A percentile compares a stretch with the other conserved stretches of the same genome.
phyloP scores from a whole-genome alignment of 257 asterid genomes.

The Verbena officinalis region DNA sequence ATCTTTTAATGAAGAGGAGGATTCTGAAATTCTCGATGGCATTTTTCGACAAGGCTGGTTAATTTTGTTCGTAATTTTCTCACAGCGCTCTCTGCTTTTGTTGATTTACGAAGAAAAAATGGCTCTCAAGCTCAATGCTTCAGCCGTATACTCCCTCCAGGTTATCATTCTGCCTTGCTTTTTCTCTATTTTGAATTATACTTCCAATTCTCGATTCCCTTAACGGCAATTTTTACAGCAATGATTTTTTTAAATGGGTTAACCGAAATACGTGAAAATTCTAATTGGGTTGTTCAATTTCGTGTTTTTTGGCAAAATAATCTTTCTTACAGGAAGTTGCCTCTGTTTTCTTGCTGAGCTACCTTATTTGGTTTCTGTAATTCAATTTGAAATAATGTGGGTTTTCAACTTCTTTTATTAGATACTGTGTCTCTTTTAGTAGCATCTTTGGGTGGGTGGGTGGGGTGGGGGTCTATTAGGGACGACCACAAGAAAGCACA shows the following conservation, averaged over 20 bases:
- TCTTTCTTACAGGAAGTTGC: neutral
- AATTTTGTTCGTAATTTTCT: conserved; percentile 2
- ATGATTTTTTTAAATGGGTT: neutral
- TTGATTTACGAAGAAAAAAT: conserved; percentile 27
- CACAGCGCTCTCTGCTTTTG: neutral
- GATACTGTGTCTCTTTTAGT: neutral
- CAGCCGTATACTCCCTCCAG: conserved; percentile 46
- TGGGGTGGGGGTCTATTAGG: neutral
- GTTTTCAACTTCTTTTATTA: neutral
- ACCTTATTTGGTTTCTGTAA: neutral
- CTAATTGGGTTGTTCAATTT: neutral
- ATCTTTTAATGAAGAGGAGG: neutral
- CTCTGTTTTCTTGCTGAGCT: too few species aligned
- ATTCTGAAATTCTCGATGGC: conserved; percentile 8
- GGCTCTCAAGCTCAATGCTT: conserved; percentile 61
- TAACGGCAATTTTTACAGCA: neutral
- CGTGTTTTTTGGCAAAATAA: too few species aligned
- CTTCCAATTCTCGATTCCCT: neutral
- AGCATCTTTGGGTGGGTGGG: neutral
- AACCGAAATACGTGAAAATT: neutral
- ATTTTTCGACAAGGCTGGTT: neutral
- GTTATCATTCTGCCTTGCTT: conserved; percentile 28
- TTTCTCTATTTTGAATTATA: neutral
- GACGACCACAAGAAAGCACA: too few species aligned
- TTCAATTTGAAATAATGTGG: conserved; percentile 17